phyloP scores from a whole-genome alignment of 805 yeast genomes.

The Candida broadrunensis region DNA sequence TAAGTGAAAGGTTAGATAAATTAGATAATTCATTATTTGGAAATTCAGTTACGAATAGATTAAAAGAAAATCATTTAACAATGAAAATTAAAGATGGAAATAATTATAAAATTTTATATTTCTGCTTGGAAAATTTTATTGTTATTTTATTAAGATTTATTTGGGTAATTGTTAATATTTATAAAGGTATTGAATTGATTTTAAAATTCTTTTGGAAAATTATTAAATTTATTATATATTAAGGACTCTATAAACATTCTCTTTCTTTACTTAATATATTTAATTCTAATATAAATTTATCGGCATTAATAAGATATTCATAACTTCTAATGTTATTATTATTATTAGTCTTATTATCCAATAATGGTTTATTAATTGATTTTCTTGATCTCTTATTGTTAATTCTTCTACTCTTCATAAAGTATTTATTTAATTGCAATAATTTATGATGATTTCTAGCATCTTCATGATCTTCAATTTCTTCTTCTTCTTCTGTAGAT shows the following conservation, averaged over 20 bases:
- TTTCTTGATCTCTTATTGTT: background rate
- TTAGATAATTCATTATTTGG: conserved; percentile 33
- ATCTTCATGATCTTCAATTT: conserved; percentile 2
- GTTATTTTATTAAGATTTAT: conserved; percentile 49
- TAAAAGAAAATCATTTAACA: conserved; percentile 11
- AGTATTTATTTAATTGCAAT: conserved; percentile 10
- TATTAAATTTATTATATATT: conserved; percentile 7
- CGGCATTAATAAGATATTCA: conserved; percentile 21
- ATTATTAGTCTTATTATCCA: no score
- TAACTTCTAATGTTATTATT: no score
- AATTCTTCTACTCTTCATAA: conserved; percentile 11
- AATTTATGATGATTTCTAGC: conserved; percentile 1
- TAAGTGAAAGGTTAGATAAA: conserved; percentile 48
- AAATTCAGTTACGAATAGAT: conserved; percentile 12
- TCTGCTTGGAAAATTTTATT: conserved; percentile 48
- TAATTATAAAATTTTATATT: conserved; percentile 39
- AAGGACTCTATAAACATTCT: background rate
- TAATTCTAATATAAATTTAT: conserved; percentile 17
- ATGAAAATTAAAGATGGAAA: conserved; percentile 19
- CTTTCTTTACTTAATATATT: conserved; percentile 11
- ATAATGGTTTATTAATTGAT: background rate
- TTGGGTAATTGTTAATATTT: conserved; percentile 56
- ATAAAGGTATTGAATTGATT: conserved; percentile 28
- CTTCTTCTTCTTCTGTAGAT: conserved; percentile 5
- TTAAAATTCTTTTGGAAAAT: conserved; percentile 20